Conservation (phyloP, 1,284 basidiomycete species). For the Austroboletus niveus region DNA sequence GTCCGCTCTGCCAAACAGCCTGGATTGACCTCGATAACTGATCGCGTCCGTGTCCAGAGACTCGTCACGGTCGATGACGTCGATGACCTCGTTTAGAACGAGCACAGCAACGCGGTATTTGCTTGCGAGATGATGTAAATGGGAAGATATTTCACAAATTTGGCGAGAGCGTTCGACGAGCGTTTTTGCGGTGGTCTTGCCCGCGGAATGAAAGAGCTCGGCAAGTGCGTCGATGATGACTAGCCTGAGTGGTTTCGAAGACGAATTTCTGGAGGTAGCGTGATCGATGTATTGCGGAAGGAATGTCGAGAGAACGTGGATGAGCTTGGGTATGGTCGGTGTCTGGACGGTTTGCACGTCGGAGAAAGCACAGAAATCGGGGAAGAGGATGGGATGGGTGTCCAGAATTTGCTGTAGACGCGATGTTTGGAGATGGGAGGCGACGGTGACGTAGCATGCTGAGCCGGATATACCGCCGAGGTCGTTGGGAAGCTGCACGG, state of each 20-base stretch:
- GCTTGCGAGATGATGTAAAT: constrained; percentile 68
- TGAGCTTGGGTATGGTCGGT: constrained; percentile 60
- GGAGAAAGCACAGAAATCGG: constrained; percentile 51
- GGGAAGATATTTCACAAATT: constrained; percentile 62
- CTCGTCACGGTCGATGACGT: constrained; percentile 53
- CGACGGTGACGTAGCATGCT: constrained; percentile 75
- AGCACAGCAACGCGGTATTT: constrained; percentile 69
- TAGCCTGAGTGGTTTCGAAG: constrained; percentile 59
- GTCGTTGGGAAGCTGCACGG: constrained; percentile 63
- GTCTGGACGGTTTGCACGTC: constrained; percentile 67
- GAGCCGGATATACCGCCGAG: constrained; percentile 56
- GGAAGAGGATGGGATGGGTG: constrained; percentile 47
- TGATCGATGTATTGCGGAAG: constrained; percentile 58
- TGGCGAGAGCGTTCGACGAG: constrained; percentile 69
- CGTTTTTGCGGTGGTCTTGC: constrained; percentile 54
- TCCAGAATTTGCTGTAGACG: constrained; percentile 59
- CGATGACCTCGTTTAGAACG: constrained; percentile 85
- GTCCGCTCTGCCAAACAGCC: constrained; percentile 71
- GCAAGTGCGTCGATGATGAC: constrained; percentile 81
- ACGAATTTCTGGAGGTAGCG: constrained; percentile 25
- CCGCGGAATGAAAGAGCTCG: constrained; percentile 69
- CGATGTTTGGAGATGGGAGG: constrained; percentile 66
- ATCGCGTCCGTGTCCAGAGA: constrained; percentile 20
- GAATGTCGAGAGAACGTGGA: constrained; percentile 61
- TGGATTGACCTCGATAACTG: constrained; percentile 69